Base-by-base conservation (phyloP, 2,329 filamentous ascomycete species). In the Cladophialophora bantiana region DNA sequence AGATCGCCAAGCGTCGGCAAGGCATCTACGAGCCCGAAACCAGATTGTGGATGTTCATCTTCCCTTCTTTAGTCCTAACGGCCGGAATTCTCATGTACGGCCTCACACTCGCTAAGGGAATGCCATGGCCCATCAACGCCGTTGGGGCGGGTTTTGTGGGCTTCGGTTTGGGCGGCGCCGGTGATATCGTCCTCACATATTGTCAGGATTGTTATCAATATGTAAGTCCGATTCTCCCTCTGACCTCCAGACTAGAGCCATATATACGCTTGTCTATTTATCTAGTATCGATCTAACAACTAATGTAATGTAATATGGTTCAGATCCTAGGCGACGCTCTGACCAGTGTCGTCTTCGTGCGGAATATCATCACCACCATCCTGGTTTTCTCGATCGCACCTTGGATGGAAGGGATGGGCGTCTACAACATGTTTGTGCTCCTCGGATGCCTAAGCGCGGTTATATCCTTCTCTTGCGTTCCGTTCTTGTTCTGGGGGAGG, bases 21-120 rank as follows among this genome's bases (percentile, higher is more conserved):
- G 82, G 81, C 42, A 78, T 81, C 67, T 81, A 81, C 54, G 82
- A 83, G 72, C 79, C 82, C 1, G 82, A 84, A 71, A 83, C 83
- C 79, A 77, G 82, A 1, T 74, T 83, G 2, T 80, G 77, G 76
- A 62, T 78, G 26, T 71, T 59, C 38, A n/a, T 48, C 15, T 12
- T 53, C 70, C 78, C 61, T 61, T 77, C n/a, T 58, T 58, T 73
- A 63, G 45, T 77, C 70, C 26, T 78, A 63, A 72, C 75, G 64
- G 66, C 65, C 63, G 72, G 77, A 53, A 62, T 80, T 58, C 73
- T 82, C 65, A 70, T 79, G 73, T 82, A 79, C 66, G 81, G 78
- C 0, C 71, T 84, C 35, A 76, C 26, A 26, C 83, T 53, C 15
- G 15, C 48, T 2, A 10, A n/a, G 20, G 48, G 15, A 2, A 13